phyloP scores from a whole-genome alignment of 257 asterid genomes.

The Capsicum rhomboideum region DNA sequence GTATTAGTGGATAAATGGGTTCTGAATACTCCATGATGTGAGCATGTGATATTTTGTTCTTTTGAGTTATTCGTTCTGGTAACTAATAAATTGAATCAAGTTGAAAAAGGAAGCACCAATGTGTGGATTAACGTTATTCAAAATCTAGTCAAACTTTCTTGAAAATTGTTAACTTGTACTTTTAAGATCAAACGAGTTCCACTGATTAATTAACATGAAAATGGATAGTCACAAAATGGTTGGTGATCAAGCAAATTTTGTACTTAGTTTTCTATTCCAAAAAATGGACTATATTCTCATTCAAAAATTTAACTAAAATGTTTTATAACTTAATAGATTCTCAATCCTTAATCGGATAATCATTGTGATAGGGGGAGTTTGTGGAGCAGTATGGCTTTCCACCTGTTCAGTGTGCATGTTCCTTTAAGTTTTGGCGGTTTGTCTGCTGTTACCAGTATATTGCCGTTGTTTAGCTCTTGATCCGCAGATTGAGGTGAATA shows the following conservation, averaged over 20 bases:
- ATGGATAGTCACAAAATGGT: no score
- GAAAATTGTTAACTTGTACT: no score
- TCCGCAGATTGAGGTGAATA: constrained; percentile 47
- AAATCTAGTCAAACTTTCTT: neutral
- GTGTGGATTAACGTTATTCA: neutral
- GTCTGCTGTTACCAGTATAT: constrained; percentile 43
- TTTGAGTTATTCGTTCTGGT: neutral
- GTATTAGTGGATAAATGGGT: neutral
- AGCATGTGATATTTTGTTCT: neutral
- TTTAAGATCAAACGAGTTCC: neutral
- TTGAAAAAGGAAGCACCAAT: neutral
- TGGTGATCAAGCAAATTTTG: neutral
- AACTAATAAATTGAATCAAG: neutral
- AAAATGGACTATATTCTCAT: neutral
- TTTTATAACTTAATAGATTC: constrained; percentile 32
- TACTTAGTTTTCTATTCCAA: neutral
- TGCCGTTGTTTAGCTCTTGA: constrained; percentile 47
- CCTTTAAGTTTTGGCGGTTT: constrained; percentile 90
- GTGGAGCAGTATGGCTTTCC: constrained; percentile 69
- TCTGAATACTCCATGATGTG: neutral
- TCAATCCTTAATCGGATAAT: constrained; percentile 54
- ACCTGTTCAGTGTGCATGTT: constrained; percentile 66
- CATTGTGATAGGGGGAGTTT: constrained; percentile 44
- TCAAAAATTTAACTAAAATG: neutral
- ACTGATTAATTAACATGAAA: neutral